Percentiles rank a stretch among this genome's conserved stretches.
Conservation (phyloP, 495 filamentous ascomycete genomes). For the Hyaloscypha hepaticicola region DNA sequence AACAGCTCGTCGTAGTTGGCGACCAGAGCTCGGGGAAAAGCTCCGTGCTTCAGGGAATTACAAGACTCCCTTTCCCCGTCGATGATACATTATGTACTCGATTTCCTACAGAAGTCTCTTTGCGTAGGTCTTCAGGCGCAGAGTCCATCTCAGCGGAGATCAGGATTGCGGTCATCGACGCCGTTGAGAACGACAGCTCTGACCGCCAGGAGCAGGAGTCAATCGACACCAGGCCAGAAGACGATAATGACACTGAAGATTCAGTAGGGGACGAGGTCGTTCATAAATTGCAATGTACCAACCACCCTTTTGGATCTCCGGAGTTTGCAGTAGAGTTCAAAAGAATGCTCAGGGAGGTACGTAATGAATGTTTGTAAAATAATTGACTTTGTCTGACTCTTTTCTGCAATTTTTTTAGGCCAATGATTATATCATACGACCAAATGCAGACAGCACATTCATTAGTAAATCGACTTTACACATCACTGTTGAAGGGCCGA, state of each 20-base stretch:
- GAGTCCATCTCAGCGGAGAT: background rate
- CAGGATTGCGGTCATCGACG: too few species aligned
- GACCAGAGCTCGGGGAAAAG: conserved; percentile 57
- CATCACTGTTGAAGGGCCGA: conserved; percentile 59
- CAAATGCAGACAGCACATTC: conserved; percentile 19
- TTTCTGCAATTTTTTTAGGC: too few species aligned
- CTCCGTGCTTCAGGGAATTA: conserved; percentile 61
- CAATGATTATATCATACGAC: background rate
- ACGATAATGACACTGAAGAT: background rate
- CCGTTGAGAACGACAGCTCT: too few species aligned
- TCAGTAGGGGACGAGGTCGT: background rate
- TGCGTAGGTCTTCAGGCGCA: conserved; percentile 22
- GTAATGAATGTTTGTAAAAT: background rate
- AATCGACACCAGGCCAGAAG: background rate
- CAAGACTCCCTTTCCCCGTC: conserved; percentile 51
- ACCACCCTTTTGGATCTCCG: background rate
- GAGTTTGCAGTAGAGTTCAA: background rate
- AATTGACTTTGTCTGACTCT: too few species aligned
- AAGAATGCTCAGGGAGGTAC: background rate
- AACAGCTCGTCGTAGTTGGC: conserved; percentile 49
- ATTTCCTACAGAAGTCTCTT: conserved; percentile 50
- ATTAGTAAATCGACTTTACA: conserved; percentile 52
- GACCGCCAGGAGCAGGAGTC: too few species aligned
- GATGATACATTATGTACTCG: conserved; percentile 47
- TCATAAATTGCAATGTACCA: background rate